phyloP scores from a whole-genome alignment of 2,329 filamentous ascomycete species.

The Shiraia bambusicola region DNA sequence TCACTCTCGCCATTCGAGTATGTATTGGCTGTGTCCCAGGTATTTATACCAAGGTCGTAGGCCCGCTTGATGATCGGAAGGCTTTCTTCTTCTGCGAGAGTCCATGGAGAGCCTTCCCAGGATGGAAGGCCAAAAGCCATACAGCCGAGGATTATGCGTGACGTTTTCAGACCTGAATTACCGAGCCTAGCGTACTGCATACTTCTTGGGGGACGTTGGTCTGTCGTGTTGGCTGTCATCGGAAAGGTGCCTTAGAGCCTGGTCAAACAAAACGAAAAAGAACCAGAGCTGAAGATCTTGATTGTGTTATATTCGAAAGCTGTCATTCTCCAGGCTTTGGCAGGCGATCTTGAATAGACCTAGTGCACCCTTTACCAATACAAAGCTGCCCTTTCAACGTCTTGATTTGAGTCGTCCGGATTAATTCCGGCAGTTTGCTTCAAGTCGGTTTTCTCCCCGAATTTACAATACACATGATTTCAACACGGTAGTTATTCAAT shows the following conservation, averaged over 20 bases:
- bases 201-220: constrained; percentile 1
- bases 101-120: constrained; percentile 27
- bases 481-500: too few species aligned
- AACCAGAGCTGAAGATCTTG: too few species aligned
- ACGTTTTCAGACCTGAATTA: constrained; percentile 47
- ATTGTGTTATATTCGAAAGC: too few species aligned
- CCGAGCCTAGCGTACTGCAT: constrained; percentile 29
- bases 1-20: constrained; percentile 35
- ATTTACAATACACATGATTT: too few species aligned
- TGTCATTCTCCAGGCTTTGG: too few species aligned
- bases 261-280: background rate
- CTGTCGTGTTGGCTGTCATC: background rate
- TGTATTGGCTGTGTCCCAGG: constrained; percentile 44
- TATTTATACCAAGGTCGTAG: constrained; percentile 48
- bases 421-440: too few species aligned
- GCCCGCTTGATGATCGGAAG: constrained; percentile 45
- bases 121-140: constrained; percentile 25
- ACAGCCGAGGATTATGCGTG: constrained; percentile 29
- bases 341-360: too few species aligned
- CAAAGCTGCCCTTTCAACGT: too few species aligned
- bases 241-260: background rate
- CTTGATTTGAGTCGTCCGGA: too few species aligned
- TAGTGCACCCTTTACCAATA: too few species aligned
- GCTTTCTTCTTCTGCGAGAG: constrained; percentile 41
- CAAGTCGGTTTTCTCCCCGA: too few species aligned